Conservation (phyloP, 495 filamentous ascomycete genomes). For the Echria macrotheca region DNA sequence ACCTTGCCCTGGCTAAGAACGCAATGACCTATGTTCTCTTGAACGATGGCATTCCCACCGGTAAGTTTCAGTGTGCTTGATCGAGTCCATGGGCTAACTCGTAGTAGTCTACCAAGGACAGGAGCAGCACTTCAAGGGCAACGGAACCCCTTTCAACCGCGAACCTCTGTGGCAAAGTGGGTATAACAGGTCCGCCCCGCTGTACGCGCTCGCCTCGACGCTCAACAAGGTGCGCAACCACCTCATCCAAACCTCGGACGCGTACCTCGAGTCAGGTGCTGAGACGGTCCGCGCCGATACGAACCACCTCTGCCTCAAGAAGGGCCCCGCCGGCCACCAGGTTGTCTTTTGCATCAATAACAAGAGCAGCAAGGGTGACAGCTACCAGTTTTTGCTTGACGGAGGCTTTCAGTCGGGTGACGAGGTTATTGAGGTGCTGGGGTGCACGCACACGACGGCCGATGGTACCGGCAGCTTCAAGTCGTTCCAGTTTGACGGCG, state of each 20-base stretch:
- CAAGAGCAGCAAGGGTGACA: constrained; percentile 25
- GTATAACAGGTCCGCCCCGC: constrained; percentile 52
- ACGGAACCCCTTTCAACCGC: constrained; percentile 58
- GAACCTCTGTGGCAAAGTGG: constrained; percentile 66
- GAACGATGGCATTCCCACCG: constrained; percentile 47
- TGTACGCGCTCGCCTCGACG: constrained; percentile 55
- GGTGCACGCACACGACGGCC: constrained; percentile 20
- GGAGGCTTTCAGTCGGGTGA: constrained; percentile 25
- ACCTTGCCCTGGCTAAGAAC: constrained; percentile 61
- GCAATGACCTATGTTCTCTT: constrained; percentile 66
- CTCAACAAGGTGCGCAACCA: constrained; percentile 58
- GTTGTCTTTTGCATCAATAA: constrained; percentile 31
- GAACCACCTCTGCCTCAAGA: constrained; percentile 56
- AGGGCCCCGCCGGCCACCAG: constrained; percentile 56
- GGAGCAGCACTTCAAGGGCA: constrained; percentile 65
- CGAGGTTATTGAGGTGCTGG: constrained; percentile 25
- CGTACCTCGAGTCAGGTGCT: constrained; percentile 51
- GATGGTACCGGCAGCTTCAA: constrained; percentile 20
- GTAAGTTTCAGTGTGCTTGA: constrained; percentile 10
- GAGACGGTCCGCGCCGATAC: constrained; percentile 49
- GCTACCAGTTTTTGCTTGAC: constrained; percentile 16
- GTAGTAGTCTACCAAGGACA: constrained; percentile 48
- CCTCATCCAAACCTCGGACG: constrained; percentile 41
- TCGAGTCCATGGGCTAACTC: background rate
- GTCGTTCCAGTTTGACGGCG: constrained; percentile 21